Conservation (phyloP, 1,284 basidiomycete species). For the Naganishia sp. region DNA sequence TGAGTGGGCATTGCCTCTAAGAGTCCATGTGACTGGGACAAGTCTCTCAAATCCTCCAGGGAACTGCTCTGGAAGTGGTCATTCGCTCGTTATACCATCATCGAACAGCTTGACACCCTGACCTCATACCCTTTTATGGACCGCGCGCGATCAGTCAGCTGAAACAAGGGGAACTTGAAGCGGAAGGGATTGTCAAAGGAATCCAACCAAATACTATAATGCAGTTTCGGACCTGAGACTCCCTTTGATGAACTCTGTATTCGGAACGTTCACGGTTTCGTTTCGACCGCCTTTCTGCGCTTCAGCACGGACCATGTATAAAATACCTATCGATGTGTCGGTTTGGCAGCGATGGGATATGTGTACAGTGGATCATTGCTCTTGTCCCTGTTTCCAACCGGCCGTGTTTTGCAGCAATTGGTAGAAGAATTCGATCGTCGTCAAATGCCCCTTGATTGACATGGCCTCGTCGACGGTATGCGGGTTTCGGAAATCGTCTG, state of each 20-base stretch:
- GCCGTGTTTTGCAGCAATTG: slow-evolving; percentile 57
- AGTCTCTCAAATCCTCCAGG: too few relatives aligned
- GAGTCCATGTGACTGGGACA: too few relatives aligned
- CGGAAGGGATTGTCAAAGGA: not conserved
- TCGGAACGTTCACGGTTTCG: too few relatives aligned
- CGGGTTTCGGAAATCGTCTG: slow-evolving; percentile 46
- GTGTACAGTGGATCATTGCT: not conserved
- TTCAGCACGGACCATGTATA: too few relatives aligned
- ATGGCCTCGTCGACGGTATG: slow-evolving; percentile 59
- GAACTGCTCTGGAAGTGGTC: too few relatives aligned
- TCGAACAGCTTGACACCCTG: not conserved
- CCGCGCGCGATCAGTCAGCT: not conserved
- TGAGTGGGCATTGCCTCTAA: too few relatives aligned
- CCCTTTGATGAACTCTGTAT: too few relatives aligned
- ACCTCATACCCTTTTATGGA: not conserved
- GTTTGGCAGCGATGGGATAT: not conserved
- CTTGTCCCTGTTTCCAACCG: slow-evolving; percentile 43
- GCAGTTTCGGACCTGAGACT: too few relatives aligned
- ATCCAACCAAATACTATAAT: not conserved
- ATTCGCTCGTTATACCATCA: too few relatives aligned
- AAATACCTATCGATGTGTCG: too few relatives aligned
- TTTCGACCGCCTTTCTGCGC: too few relatives aligned
- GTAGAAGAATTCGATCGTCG: slow-evolving; percentile 57
- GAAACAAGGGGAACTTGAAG: not conserved
- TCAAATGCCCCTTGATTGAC: slow-evolving; percentile 52